Evolutionary conservation across 2,329 filamentous ascomycete genomes (phyloP), one percentile per base, ranked within the genome.

Genomic region (Colletotrichum orbiculare): DNA sequence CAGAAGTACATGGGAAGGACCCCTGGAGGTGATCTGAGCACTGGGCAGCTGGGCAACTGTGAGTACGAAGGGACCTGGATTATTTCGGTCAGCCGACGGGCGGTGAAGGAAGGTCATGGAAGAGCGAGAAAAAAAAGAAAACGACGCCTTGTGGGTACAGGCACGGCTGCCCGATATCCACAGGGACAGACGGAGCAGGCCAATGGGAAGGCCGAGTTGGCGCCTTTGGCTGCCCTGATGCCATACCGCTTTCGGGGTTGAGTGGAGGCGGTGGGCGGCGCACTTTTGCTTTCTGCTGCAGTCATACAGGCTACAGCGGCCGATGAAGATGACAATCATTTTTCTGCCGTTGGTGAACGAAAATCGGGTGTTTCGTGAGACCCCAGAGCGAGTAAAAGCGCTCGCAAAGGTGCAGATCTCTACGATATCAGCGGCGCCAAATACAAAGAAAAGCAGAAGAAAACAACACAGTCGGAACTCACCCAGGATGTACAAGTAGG

Each of bases 251-350:
- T 65, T 65, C 62, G 53, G 62, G 49, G 41, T n/a, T 10, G 7
- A 39, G 57, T 62, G 58, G 58, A 62, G 57, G 47, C 39, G 42
- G 52, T 56, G 58, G 42, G 41, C 58, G 58, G 52, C 58, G 62
- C 62, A 65, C 62, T 62, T 62, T 65, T 65, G 52, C 35, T 11
- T 46, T 64, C 55, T 64, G 56, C 58, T 65, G 62, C 62, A 57
- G 58, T 47, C 34, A 55, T 17, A 54, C 37, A 64, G 35, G 54
- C 54, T 58, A 49, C 50, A 57, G 33, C 10, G 17, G 50, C 12
- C 37, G 34, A 11, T 17, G 46, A 25, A 25, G 25, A 25, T 25
- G 25, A 25, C 25, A 25, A 25, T 25, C 4, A 25, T 25, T 25
- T 25, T 25, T 25, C 25, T 25, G 25, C 25, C 25, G 25, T 25